These are phyloP conservation scores for Neonectria faginata DNA, from an alignment of 2,329 filamentous ascomycete genomes.

Conservation along the genomic window DNA sequence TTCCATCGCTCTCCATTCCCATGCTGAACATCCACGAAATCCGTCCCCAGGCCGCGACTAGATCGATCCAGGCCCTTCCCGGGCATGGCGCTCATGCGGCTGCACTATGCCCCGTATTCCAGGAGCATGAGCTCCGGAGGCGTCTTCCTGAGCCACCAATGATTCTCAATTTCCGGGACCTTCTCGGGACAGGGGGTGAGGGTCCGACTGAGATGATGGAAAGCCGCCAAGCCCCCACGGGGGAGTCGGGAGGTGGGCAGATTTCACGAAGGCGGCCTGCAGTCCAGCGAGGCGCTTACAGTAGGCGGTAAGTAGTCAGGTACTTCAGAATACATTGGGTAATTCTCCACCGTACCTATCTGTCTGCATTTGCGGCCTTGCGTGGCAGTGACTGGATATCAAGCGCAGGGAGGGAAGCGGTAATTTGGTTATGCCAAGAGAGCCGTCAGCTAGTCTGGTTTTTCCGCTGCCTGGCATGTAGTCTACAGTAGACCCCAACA, in stretches of 20 bases:
- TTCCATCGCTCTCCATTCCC: not conserved
- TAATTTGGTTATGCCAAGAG: not conserved
- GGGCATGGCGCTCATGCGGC: slow-evolving; percentile 1
- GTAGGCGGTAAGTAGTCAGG: not conserved
- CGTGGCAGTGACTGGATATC: not conserved
- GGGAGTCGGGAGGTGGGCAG: not conserved
- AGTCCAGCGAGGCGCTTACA: not conserved
- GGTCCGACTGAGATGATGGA: not conserved
- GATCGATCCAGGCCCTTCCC: slow-evolving; percentile 17
- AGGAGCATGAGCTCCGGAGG: slow-evolving; percentile 22
- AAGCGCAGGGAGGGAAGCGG: not conserved
- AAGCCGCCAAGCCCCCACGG: not conserved
- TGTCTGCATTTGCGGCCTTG: not conserved
- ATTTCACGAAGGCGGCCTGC: not conserved
- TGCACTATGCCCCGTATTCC: slow-evolving; percentile 6
- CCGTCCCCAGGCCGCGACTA: not conserved
- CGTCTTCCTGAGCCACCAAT: slow-evolving; percentile 7
- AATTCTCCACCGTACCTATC: no score
- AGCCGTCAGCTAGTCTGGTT: no score
- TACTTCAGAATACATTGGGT: not conserved
- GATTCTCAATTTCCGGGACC: not conserved
- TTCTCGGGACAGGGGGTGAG: slow-evolving; percentile 1
- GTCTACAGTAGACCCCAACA: not conserved
- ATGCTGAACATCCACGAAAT: not conserved
- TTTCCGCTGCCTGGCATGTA: no score